These are phyloP conservation scores for Sanguinoderma infundibulare DNA, from an alignment of 1,284 basidiomycete species.

Conservation along the genomic window DNA sequence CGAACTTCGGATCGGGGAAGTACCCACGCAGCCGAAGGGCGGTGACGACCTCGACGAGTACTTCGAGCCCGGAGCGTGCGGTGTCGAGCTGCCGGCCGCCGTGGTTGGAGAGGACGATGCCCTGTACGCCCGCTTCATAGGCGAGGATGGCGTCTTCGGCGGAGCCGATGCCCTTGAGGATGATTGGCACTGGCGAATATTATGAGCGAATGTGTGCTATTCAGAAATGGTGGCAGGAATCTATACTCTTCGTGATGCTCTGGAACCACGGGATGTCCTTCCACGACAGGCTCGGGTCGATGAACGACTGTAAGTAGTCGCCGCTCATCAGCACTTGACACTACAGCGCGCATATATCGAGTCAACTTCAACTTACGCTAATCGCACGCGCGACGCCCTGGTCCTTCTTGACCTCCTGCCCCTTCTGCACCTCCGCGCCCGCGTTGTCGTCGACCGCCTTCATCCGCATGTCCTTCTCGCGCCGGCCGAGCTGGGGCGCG, in stretches of 20 bases:
- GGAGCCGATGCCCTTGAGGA: constrained; percentile 88
- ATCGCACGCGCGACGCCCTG: constrained; percentile 38
- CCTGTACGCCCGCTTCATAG: constrained; percentile 80
- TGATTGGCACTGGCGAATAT: constrained; percentile 76
- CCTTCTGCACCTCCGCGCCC: constrained; percentile 42
- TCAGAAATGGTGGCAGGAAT: background rate
- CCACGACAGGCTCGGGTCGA: constrained; percentile 91
- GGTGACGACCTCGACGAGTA: constrained; percentile 85
- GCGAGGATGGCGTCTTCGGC: constrained; percentile 82
- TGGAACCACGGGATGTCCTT: constrained; percentile 88
- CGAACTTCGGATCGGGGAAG: constrained; percentile 78
- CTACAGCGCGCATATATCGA: background rate
- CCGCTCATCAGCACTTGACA: background rate
- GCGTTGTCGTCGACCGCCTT: constrained; percentile 66
- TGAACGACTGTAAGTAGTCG: constrained; percentile 89
- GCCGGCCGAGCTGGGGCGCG: constrained; percentile 88
- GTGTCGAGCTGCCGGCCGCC: constrained; percentile 92
- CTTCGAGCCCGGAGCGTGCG: constrained; percentile 85
- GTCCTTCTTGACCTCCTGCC: constrained; percentile 51
- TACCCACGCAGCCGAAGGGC: constrained; percentile 68
- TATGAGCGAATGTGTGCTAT: background rate
- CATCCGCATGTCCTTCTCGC: constrained; percentile 95
- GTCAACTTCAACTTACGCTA: constrained; percentile 24
- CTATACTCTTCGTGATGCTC: constrained; percentile 82
- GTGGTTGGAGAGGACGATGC: constrained; percentile 90